phyloP scores from a whole-genome alignment of 345 rosid species.

The Hibiscus syriacus region DNA sequence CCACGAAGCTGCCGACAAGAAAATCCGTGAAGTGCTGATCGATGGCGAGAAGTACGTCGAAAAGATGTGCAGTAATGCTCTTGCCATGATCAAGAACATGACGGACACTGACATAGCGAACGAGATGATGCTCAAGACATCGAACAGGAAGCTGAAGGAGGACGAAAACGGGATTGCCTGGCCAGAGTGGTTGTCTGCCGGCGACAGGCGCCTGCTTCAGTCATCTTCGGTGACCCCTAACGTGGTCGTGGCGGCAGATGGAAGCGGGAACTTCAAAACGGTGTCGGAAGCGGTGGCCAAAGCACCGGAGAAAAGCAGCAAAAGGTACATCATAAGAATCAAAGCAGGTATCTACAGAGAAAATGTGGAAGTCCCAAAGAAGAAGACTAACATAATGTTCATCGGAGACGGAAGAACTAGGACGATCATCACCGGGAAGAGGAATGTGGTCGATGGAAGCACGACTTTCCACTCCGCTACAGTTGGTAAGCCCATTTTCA shows the following conservation, averaged over 20 bases:
- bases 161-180: constrained; percentile 24
- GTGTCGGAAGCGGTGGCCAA: constrained; percentile 62
- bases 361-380: constrained; percentile 65
- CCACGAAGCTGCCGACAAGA: constrained; percentile 41
- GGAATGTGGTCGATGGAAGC: constrained; percentile 66
- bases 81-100: constrained; percentile 47
- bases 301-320: constrained; percentile 53
- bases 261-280: constrained; percentile 57
- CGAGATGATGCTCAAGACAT: constrained; percentile 11
- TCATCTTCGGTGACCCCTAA: constrained; percentile 44
- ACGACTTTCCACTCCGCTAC: constrained; percentile 88
- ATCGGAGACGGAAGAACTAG: constrained; percentile 61
- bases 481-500: constrained; percentile 47
- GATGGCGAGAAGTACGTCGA: constrained; percentile 39
- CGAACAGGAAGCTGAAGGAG: constrained; percentile 32
- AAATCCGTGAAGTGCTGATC: constrained; percentile 28
- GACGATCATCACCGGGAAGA: constrained; percentile 61
- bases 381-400: constrained; percentile 65
- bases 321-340: constrained; percentile 57
- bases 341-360: constrained; percentile 73
- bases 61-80: constrained; percentile 41
- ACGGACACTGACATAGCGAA: constrained; percentile 37
- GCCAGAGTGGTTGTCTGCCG: constrained; percentile 71
- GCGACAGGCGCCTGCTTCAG: constrained; percentile 66
- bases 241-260: constrained; percentile 76